Conservation (phyloP, 371 early-diverging fungal species). For the Circinella minor region DNA sequence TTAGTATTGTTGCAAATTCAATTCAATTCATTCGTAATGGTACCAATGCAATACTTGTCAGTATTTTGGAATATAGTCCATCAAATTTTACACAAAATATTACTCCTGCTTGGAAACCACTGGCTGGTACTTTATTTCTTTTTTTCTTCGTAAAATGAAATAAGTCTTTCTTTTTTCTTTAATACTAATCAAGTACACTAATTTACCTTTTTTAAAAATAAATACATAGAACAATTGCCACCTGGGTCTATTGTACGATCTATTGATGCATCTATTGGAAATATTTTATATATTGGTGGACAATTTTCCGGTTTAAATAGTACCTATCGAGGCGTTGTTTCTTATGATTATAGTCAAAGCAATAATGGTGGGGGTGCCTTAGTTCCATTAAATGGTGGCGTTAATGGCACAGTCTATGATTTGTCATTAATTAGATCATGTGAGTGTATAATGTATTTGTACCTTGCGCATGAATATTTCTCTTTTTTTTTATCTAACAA, state of each 20-base stretch:
- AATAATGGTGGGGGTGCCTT: slow-evolving; percentile 6
- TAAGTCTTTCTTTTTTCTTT: no score
- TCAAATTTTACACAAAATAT: slow-evolving; percentile 33
- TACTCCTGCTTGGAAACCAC: slow-evolving; percentile 35
- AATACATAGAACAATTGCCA: slow-evolving; percentile 35
- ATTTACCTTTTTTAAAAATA: not conserved
- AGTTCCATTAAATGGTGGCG: slow-evolving; percentile 25
- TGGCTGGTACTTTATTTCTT: slow-evolving; percentile 27
- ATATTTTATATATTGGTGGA: slow-evolving; percentile 44
- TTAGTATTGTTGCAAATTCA: slow-evolving; percentile 36
- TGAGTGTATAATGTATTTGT: slow-evolving; percentile 14
- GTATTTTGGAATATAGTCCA: slow-evolving; percentile 45
- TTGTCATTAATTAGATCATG: slow-evolving; percentile 24
- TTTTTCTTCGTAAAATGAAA: no score
- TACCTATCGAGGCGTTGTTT: slow-evolving; percentile 32
- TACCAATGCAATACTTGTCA: slow-evolving; percentile 32
- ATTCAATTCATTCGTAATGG: slow-evolving; percentile 40
- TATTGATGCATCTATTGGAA: slow-evolving; percentile 31
- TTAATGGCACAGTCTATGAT: slow-evolving; percentile 35
- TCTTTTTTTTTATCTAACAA: no score
- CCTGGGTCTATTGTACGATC: slow-evolving; percentile 31
- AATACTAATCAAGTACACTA: not conserved
- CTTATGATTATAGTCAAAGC: slow-evolving; percentile 29
- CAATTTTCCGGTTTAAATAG: slow-evolving; percentile 29
- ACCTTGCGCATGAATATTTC: not conserved